Percentiles rank a stretch among this genome's conserved stretches.
phyloP scores from a whole-genome alignment of 2,329 filamentous ascomycete species.

The Fonsecaea monophora region DNA sequence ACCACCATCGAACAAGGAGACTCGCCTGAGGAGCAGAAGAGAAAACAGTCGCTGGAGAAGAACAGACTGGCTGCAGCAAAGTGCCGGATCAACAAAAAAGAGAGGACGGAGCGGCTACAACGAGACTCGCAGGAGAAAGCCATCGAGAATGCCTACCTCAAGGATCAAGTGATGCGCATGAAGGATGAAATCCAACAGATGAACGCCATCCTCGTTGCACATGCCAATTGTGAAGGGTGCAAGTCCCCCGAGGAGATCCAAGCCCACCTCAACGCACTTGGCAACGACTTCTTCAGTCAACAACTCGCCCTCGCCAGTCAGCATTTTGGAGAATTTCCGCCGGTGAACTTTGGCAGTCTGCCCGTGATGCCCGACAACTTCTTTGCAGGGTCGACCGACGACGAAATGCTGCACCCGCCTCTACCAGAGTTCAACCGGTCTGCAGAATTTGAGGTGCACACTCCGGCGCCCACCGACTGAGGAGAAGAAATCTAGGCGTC shows the following conservation, averaged over 20 bases:
- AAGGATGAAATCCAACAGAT: conserved; percentile 41
- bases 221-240: conserved; percentile 41
- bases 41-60: conserved; percentile 41
- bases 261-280: conserved; percentile 37
- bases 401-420: conserved; percentile 35
- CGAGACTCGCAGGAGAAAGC: conserved; percentile 41
- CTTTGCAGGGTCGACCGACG: conserved; percentile 26
- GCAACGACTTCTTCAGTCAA: conserved; percentile 36
- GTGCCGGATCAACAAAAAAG: conserved; percentile 41
- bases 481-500: background rate
- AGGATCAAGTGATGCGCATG: conserved; percentile 41
- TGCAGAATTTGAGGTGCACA: conserved; percentile 40
- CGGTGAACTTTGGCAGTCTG: conserved; percentile 28
- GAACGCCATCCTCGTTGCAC: conserved; percentile 38
- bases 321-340: conserved; percentile 28
- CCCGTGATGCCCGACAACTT: conserved; percentile 31
- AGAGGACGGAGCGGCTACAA: conserved; percentile 40
- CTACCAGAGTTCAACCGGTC: conserved; percentile 39
- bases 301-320: conserved; percentile 29
- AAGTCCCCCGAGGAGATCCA: conserved; percentile 40
- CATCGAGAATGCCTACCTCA: conserved; percentile 40
- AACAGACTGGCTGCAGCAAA: conserved; percentile 41
- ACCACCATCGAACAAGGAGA: conserved; percentile 20
- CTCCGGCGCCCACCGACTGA: conserved; percentile 38
- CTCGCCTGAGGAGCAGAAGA: conserved; percentile 36